phyloP scores from a whole-genome alignment of 169 alveolate species.

The Plasmodium knowlesi region DNA sequence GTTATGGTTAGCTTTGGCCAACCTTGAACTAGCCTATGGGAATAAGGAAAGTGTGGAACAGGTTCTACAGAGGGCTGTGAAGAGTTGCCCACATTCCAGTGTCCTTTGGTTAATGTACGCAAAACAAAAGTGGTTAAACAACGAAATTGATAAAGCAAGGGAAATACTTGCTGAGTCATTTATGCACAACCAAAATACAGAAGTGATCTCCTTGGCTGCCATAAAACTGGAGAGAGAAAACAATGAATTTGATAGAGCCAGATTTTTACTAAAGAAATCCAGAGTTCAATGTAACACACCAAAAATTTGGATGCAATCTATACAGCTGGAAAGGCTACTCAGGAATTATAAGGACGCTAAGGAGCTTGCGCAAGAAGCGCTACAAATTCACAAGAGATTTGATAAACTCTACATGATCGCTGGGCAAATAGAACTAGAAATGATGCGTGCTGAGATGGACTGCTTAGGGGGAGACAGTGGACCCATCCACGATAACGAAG shows the following conservation, averaged over 20 bases:
- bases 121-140: slow-evolving; percentile 92
- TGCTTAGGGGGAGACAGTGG: background rate
- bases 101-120: slow-evolving; percentile 94
- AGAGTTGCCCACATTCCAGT: slow-evolving; percentile 92
- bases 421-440: slow-evolving; percentile 90
- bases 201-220: slow-evolving; percentile 91
- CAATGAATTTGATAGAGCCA: slow-evolving; percentile 93
- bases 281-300: slow-evolving; percentile 88
- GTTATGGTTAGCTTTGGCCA: slow-evolving; percentile 96
- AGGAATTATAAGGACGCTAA: slow-evolving; percentile 86
- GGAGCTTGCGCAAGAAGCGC: slow-evolving; percentile 85
- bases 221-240: slow-evolving; percentile 93
- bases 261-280: slow-evolving; percentile 92
- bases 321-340: slow-evolving; percentile 92
- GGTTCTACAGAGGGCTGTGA: slow-evolving; percentile 89
- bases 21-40: slow-evolving; percentile 95
- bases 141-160: slow-evolving; percentile 91
- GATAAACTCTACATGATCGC: slow-evolving; percentile 94
- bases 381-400: slow-evolving; percentile 86
- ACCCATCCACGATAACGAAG: background rate
- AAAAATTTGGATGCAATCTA: slow-evolving; percentile 92
- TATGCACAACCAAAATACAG: slow-evolving; percentile 89
- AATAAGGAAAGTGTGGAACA: slow-evolving; percentile 86
- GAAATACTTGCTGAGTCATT: slow-evolving; percentile 90
- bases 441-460: background rate